Percentiles rank a stretch among this genome's conserved stretches.
Evolutionary conservation across 257 asterid species (phyloP).

Genomic region (Penstemon eatonii): DNA sequence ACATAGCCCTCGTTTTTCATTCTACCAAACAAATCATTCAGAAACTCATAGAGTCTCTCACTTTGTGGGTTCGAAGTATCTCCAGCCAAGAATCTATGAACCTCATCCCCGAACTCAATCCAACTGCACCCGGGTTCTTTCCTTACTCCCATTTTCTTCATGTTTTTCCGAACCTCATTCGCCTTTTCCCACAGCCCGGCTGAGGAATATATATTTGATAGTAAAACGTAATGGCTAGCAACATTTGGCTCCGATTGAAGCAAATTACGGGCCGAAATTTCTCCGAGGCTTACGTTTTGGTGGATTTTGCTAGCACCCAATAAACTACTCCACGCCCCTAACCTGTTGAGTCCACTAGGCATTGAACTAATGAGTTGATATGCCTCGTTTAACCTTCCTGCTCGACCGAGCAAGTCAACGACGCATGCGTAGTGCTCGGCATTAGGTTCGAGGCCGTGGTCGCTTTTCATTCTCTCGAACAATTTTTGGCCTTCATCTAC

Average conservation of each 20-base stretch:
- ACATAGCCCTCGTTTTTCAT: conserved; percentile 79
- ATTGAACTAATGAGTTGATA: conserved; percentile 47
- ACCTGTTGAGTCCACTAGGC: conserved; percentile 49
- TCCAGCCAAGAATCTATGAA: conserved; percentile 80
- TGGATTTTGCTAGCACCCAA: conserved; percentile 77
- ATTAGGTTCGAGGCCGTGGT: conserved; percentile 55
- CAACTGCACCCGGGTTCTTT: conserved; percentile 93
- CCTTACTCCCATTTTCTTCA: conserved; percentile 65
- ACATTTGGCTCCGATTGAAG: conserved; percentile 66
- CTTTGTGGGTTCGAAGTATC: conserved; percentile 65
- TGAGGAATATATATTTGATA: conserved; percentile 72
- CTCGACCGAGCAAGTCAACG: conserved; percentile 86
- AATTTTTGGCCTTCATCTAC: conserved; percentile 64
- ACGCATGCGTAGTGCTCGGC: conserved; percentile 82
- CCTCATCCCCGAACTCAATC: conserved; percentile 65
- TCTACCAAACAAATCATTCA: conserved; percentile 43
- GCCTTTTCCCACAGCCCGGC: conserved; percentile 81
- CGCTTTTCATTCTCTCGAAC: conserved; percentile 59
- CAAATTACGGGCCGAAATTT: conserved; percentile 65
- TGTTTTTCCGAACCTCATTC: conserved; percentile 53
- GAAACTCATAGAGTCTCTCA: conserved; percentile 51
- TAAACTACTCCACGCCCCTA: conserved; percentile 85
- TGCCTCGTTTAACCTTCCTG: conserved; percentile 75
- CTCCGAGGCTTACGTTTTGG: conserved; percentile 71
- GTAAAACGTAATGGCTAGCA: conserved; percentile 80